Percentiles rank a stretch among this genome's conserved stretches.
phyloP scores from a whole-genome alignment of 176 grass and related monocot species.

The Echinochloa phyllopogon region DNA sequence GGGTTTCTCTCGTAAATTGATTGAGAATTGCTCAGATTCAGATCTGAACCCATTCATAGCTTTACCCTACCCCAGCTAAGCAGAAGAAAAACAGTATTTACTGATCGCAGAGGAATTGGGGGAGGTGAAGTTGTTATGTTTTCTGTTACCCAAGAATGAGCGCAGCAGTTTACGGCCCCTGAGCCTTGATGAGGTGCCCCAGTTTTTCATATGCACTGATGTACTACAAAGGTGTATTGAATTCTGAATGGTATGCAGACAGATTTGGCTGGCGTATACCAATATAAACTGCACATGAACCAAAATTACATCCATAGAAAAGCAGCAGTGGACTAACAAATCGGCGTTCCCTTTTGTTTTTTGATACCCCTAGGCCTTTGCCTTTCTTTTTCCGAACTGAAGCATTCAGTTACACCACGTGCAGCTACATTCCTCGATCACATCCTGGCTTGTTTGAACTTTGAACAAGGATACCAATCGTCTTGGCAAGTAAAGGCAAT shows the following conservation, averaged over 20 bases:
- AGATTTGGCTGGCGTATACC: no score
- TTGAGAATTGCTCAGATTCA: neutral
- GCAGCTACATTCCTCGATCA: neutral
- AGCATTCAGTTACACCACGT: neutral
- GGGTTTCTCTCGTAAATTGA: neutral
- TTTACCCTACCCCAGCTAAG: no score
- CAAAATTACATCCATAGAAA: neutral
- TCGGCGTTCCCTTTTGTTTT: neutral
- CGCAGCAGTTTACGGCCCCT: no score
- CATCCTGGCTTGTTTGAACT: no score
- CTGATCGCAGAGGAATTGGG: no score
- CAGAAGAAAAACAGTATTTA: no score
- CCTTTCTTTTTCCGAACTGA: neutral
- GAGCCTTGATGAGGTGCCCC: no score
- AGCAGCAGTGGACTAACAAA: neutral
- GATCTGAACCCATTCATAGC: neutral
- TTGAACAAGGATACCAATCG: neutral
- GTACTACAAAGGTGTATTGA: no score
- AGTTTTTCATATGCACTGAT: no score
- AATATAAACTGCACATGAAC: neutral
- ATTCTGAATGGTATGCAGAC: no score
- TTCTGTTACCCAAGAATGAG: no score
- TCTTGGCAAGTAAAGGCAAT: neutral
- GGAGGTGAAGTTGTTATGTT: no score
- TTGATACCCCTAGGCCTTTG: neutral